These are phyloP conservation scores for Yamadazyma akitaensis DNA, from an alignment of 805 yeast genomes.

Conservation along the genomic window DNA sequence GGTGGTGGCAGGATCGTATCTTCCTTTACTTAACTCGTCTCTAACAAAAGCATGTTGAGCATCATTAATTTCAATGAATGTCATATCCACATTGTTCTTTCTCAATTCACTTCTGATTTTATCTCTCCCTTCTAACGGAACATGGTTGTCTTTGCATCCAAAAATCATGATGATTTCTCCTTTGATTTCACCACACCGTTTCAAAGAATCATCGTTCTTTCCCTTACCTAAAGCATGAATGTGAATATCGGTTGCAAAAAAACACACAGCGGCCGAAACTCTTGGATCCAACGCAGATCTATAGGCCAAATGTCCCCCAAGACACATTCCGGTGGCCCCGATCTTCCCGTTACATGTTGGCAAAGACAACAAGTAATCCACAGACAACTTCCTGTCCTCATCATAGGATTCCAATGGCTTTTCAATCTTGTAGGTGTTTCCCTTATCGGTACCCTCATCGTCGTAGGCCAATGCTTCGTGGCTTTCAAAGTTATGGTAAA, in stretches of 20 bases:
- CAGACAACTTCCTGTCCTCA: conserved; percentile 63
- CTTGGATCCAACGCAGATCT: conserved; percentile 63
- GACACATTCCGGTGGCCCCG: conserved; percentile 86
- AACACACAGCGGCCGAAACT: conserved; percentile 66
- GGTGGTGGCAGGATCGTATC: conserved; percentile 78
- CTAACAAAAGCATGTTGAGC: conserved; percentile 85
- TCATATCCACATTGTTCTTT: conserved; percentile 56
- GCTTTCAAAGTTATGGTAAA: conserved; percentile 69
- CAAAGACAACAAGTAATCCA: conserved; percentile 57
- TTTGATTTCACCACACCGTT: conserved; percentile 50
- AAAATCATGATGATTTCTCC: conserved; percentile 66
- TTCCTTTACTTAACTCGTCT: conserved; percentile 75
- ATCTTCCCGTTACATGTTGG: conserved; percentile 67
- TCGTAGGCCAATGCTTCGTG: conserved; percentile 69
- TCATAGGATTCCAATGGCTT: conserved; percentile 72
- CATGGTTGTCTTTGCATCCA: conserved; percentile 78
- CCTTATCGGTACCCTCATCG: conserved; percentile 69
- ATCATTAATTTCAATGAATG: conserved; percentile 70
- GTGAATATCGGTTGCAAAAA: conserved; percentile 81
- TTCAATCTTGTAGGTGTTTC: conserved; percentile 62
- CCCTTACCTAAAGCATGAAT: conserved; percentile 63
- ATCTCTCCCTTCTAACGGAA: conserved; percentile 74
- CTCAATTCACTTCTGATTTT: conserved; percentile 60
- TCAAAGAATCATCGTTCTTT: conserved; percentile 60
- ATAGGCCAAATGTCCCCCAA: conserved; percentile 80